Percentiles rank a stretch among this genome's conserved stretches.
phyloP scores from a whole-genome alignment of 2,329 filamentous ascomycete species.

The Penicillium sp. region DNA sequence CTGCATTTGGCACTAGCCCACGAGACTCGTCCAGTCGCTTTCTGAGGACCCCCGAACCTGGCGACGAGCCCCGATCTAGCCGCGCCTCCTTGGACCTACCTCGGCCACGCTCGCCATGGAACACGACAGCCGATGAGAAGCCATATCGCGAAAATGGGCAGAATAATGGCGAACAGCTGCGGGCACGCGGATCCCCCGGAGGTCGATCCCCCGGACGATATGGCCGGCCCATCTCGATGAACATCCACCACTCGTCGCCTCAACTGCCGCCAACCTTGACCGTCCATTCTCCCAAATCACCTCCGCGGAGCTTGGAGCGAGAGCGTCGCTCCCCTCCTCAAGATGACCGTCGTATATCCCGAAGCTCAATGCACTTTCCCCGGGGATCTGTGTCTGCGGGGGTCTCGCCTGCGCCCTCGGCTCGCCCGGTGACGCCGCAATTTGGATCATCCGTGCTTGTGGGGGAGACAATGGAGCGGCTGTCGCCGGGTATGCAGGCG shows the following conservation, averaged over 20 bases:
- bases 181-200: slow-evolving; percentile 51
- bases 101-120: slow-evolving; percentile 44
- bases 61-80: slow-evolving; percentile 33
- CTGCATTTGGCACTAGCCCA: slow-evolving; percentile 27
- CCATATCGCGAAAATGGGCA: slow-evolving; percentile 23
- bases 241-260: slow-evolving; percentile 41
- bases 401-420: slow-evolving; percentile 17
- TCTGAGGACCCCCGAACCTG: slow-evolving; percentile 35
- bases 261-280: slow-evolving; percentile 46
- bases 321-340: slow-evolving; percentile 51
- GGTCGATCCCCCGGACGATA: slow-evolving; percentile 60
- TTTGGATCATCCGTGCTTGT: slow-evolving; percentile 26
- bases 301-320: slow-evolving; percentile 35
- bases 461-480: slow-evolving; percentile 18
- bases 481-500: slow-evolving; percentile 24
- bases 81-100: slow-evolving; percentile 48
- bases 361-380: slow-evolving; percentile 29
- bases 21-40: slow-evolving; percentile 33
- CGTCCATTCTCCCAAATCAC: slow-evolving; percentile 48
- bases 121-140: slow-evolving; percentile 24
- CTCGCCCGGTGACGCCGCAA: slow-evolving; percentile 38
- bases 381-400: slow-evolving; percentile 30
- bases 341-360: slow-evolving; percentile 61
- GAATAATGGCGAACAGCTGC: slow-evolving; percentile 28
- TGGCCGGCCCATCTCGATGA: slow-evolving; percentile 54